phyloP scores from a whole-genome alignment of 768 basidiomycete genomes.

The Xerocomellus chrysenteron region DNA sequence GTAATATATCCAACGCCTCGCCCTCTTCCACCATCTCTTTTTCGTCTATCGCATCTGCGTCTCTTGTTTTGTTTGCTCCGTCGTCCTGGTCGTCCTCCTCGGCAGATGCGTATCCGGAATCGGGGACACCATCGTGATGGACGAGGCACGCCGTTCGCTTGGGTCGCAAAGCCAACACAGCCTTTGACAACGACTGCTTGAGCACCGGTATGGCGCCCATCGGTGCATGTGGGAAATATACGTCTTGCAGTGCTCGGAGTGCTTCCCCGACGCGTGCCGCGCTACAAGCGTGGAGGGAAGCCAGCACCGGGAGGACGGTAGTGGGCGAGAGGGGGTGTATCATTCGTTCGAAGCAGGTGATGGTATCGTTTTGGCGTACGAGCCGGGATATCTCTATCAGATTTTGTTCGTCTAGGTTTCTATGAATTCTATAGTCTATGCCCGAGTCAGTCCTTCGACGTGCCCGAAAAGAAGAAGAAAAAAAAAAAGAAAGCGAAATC shows the following conservation, averaged over 20 bases:
- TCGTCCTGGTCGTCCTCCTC: constrained; percentile 54
- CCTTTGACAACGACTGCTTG: constrained; percentile 14
- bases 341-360: constrained; percentile 10
- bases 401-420: constrained; percentile 7
- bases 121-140: constrained; percentile 49
- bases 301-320: constrained; percentile 57
- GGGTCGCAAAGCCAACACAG: constrained; percentile 26
- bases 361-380: constrained; percentile 8
- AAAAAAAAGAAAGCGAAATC: neutral
- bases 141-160: constrained; percentile 23
- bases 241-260: constrained; percentile 42
- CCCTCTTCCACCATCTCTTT: neutral
- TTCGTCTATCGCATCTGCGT: constrained; percentile 6
- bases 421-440: constrained; percentile 19
- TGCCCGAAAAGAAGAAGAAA: neutral
- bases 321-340: constrained; percentile 39
- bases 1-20: constrained; percentile 45
- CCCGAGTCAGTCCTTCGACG: neutral
- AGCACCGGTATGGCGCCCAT: constrained; percentile 14
- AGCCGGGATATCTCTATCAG: constrained; percentile 7
- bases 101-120: constrained; percentile 79
- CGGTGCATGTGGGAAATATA: constrained; percentile 50
- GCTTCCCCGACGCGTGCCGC: constrained; percentile 39
- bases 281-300: constrained; percentile 37
- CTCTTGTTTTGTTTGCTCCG: constrained; percentile 12